A percentile compares a stretch with the other conserved stretches of the same genome.
phyloP scores from a whole-genome alignment of 352 stramenopile species.

The Peronospora tabacina region DNA sequence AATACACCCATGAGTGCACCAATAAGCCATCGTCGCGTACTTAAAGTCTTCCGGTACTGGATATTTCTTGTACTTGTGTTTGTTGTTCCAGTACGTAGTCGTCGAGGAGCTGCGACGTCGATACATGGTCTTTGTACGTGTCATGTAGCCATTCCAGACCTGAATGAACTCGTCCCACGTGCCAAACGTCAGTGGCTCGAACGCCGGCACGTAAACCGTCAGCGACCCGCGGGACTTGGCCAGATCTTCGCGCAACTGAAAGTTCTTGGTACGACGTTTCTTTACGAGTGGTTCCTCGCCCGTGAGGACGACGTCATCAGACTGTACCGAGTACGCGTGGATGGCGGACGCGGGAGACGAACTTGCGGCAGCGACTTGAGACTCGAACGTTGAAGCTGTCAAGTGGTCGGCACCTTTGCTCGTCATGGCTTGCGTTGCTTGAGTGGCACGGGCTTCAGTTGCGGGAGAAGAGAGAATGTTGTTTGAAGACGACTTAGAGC shows the following conservation, averaged over 20 bases:
- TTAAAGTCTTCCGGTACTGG: conserved; percentile 62
- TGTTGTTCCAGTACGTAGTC: conserved; percentile 65
- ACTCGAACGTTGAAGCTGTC: conserved; percentile 1
- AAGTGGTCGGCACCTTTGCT: background rate
- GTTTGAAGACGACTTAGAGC: conserved; percentile 1
- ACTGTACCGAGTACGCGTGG: background rate
- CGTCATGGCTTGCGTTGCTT: conserved; percentile 9
- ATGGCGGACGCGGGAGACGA: background rate
- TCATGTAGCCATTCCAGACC: conserved; percentile 62
- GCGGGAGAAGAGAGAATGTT: conserved; percentile 5
- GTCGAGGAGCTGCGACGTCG: conserved; percentile 63
- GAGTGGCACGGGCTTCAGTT: conserved; percentile 5
- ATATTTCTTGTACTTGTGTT: conserved; percentile 66
- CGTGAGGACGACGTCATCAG: conserved; percentile 5
- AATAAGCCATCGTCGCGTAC: conserved; percentile 81
- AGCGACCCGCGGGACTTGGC: conserved; percentile 40
- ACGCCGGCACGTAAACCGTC: conserved; percentile 35
- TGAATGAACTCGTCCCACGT: conserved; percentile 62
- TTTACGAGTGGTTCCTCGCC: conserved; percentile 38
- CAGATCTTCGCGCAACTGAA: conserved; percentile 66
- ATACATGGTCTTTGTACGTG: conserved; percentile 67
- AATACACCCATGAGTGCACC: conserved; percentile 78
- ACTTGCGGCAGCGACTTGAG: background rate
- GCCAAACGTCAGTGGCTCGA: conserved; percentile 49
- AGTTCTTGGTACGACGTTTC: conserved; percentile 81